phyloP scores from a whole-genome alignment of 352 stramenopile species.

The Globisporangium alternatum region DNA sequence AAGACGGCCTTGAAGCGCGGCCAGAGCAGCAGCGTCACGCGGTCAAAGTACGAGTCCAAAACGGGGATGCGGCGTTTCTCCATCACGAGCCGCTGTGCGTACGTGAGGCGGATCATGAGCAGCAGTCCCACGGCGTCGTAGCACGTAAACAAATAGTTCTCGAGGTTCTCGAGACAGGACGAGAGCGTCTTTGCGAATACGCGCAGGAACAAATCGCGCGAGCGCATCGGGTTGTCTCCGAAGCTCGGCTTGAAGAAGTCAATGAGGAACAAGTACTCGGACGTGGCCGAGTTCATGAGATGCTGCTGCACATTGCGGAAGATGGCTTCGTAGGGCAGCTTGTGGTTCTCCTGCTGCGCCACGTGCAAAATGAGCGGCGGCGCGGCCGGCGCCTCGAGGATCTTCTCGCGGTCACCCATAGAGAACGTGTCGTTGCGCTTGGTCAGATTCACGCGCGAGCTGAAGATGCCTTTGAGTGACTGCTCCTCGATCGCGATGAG shows the following conservation, averaged over 20 bases:
- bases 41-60: slow-evolving; percentile 96
- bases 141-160: slow-evolving; percentile 98
- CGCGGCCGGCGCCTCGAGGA: slow-evolving; percentile 77
- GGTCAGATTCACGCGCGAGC: slow-evolving; percentile 90
- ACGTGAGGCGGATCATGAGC: slow-evolving; percentile 98
- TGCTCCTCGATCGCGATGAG: slow-evolving; percentile 95
- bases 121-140: slow-evolving; percentile 97
- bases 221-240: slow-evolving; percentile 60
- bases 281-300: slow-evolving; percentile 96
- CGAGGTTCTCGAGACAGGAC: slow-evolving; percentile 95
- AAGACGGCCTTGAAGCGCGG: slow-evolving; percentile 97
- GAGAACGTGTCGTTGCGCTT: slow-evolving; percentile 96
- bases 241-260: slow-evolving; percentile 90
- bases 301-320: slow-evolving; percentile 96
- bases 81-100: slow-evolving; percentile 82
- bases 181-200: slow-evolving; percentile 97
- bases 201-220: slow-evolving; percentile 91
- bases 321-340: slow-evolving; percentile 96
- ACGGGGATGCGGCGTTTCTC: slow-evolving; percentile 85
- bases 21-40: slow-evolving; percentile 95
- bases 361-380: slow-evolving; percentile 95
- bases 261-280: slow-evolving; percentile 96
- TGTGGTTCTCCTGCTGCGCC: slow-evolving; percentile 87
- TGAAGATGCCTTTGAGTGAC: slow-evolving; percentile 86
- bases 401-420: slow-evolving; percentile 88